These are phyloP conservation scores for Arthroderma sp. DNA, from an alignment of 2,329 filamentous ascomycete genomes.

Conservation along the genomic window DNA sequence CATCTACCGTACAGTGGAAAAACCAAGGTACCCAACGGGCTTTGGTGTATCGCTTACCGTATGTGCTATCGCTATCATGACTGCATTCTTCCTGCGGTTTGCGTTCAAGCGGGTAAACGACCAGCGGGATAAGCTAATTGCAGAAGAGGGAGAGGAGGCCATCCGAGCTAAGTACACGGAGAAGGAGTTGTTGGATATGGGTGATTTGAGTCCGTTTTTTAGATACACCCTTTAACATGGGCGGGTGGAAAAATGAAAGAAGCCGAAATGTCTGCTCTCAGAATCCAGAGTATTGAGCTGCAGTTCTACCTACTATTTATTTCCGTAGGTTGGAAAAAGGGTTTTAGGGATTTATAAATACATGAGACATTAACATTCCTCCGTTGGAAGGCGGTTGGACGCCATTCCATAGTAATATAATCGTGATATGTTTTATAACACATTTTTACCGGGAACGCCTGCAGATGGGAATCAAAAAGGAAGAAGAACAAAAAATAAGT, in stretches of 20 bases:
- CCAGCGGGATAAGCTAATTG: slow-evolving; percentile 22
- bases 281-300: neutral
- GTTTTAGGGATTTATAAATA: neutral
- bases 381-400: slow-evolving; percentile 3
- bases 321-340: neutral
- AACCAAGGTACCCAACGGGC: slow-evolving; percentile 25
- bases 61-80: slow-evolving; percentile 17
- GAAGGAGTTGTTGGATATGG: slow-evolving; percentile 22
- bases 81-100: slow-evolving; percentile 19
- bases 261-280: neutral
- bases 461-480: neutral
- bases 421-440: slow-evolving; percentile 6
- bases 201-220: slow-evolving; percentile 26
- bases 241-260: neutral
- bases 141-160: slow-evolving; percentile 22
- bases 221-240: slow-evolving; percentile 21
- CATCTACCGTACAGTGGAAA: slow-evolving; percentile 23
- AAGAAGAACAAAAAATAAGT: neutral
- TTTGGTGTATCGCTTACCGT: slow-evolving; percentile 25
- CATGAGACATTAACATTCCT: slow-evolving; percentile 3
- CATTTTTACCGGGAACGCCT: slow-evolving; percentile 4
- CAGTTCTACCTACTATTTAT: neutral
- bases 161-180: slow-evolving; percentile 25
- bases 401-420: slow-evolving; percentile 3
- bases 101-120: slow-evolving; percentile 26